Base-by-base conservation (phyloP, 768 basidiomycete species). In the Collybia sordida region DNA sequence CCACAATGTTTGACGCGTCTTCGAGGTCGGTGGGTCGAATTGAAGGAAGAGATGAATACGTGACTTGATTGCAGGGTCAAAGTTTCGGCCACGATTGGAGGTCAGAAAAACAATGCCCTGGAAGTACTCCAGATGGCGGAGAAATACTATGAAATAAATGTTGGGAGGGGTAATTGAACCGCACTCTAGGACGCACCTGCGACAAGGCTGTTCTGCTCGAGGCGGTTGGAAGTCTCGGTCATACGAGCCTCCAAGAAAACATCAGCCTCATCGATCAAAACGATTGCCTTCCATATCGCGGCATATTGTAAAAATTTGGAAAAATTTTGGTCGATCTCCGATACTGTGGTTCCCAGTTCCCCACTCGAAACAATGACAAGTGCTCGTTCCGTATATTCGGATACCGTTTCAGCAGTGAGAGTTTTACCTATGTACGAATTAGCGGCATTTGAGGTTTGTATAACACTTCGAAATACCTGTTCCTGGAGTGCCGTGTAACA, bases 51-150 rank as follows among this genome's bases (percentile, higher is more conserved):
- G 31, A 14, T 31, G 31, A 14, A 31, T 31, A 14, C 31, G 31
- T 11, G 31, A 31, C 9, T 31, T 31, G 31, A 31, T 31, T 31
- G 31, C 31, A 31, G 31, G 31, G 9, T 31, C 31, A 14, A 31
- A 31, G 31, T 31, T 31, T 12, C 31, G 31, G 31, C 31, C 31
- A 31, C 31, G 38, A 39, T 71, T 72, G 3, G 71, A 71, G 5
- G 69, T 71, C 2, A 72, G 57, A 12, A 72, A 62, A 17, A 72
- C 42, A 12, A 70, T 67, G n/a, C 70, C 69, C 41, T 65, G 66
- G 38, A 68, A 68, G 49, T 69, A 71, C 56, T 72, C 71, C 15
- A 72, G 58, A 42, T 66, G 66, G 3, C 69, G 57, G 7, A 72
- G 56, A 50, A 72, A 71, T 25, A 72, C 65, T 8, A 69, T 63